phyloP scores from a whole-genome alignment of 2,329 filamentous ascomycete genomes.

The Decorospora gaudefroyi region DNA sequence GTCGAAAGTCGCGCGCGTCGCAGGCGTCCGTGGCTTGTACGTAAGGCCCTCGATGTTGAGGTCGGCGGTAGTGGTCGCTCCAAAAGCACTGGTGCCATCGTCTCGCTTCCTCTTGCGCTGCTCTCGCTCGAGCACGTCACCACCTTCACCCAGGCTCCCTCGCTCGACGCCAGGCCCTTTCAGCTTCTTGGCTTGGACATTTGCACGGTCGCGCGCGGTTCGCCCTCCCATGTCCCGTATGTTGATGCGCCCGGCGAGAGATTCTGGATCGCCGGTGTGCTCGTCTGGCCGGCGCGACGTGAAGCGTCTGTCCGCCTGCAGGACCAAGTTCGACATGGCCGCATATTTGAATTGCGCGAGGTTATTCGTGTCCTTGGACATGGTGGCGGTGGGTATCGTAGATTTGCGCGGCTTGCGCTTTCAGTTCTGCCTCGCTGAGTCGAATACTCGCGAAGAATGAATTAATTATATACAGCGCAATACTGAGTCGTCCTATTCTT shows the following conservation, averaged over 20 bases:
- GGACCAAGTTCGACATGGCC: conserved; percentile 99
- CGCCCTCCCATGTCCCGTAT: conserved; percentile 93
- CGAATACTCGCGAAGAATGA: conserved; percentile 9
- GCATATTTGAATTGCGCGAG: conserved; percentile 98
- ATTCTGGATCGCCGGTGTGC: conserved; percentile 95
- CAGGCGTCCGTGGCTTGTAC: conserved; percentile 88
- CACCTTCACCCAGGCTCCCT: conserved; percentile 75
- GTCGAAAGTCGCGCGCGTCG: conserved; percentile 91
- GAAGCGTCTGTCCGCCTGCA: conserved; percentile 98
- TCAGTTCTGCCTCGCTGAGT: conserved; percentile 14
- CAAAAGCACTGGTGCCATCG: conserved; percentile 67
- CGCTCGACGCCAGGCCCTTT: conserved; percentile 71
- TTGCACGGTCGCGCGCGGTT: conserved; percentile 76
- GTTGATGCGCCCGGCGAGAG: conserved; percentile 88
- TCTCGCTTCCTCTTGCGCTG: conserved; percentile 82
- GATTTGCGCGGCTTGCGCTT: conserved; percentile 30
- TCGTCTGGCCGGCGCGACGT: conserved; percentile 91
- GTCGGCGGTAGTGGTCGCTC: conserved; percentile 75
- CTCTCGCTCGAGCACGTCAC: conserved; percentile 80
- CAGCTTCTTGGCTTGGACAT: conserved; percentile 75
- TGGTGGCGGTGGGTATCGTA: conserved; percentile 26
- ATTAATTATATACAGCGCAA: conserved; percentile 12
- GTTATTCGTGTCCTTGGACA: conserved; percentile 56
- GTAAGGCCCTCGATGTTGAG: conserved; percentile 86
- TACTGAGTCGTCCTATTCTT: conserved; percentile 10